Conservation (phyloP, 176 grass and related monocot genomes). For the Lolium multiflorum region DNA sequence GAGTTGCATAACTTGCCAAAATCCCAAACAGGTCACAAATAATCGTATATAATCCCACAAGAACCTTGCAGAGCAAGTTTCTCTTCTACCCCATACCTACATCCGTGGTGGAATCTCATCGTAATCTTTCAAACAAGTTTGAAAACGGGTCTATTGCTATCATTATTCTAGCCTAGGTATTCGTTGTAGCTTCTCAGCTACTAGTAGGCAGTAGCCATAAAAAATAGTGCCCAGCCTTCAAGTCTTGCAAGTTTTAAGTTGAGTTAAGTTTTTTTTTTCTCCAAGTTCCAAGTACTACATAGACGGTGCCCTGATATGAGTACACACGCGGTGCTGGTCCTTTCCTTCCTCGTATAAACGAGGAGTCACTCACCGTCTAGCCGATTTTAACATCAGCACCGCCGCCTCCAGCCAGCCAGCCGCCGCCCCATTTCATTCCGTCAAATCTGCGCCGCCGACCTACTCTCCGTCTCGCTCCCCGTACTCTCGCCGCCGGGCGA, state of each 20-base stretch:
- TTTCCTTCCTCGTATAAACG: slow-evolving; percentile 29
- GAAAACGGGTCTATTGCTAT: too few relatives aligned
- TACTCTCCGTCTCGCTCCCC: slow-evolving; percentile 28
- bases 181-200: neutral
- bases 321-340: slow-evolving; percentile 23
- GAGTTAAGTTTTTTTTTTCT: neutral
- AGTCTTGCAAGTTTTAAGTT: neutral
- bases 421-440: neutral
- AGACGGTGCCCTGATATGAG: too few relatives aligned
- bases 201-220: neutral
- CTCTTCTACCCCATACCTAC: too few relatives aligned
- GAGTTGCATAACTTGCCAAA: too few relatives aligned
- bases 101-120: too few relatives aligned
- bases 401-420: neutral
- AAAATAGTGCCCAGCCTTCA: neutral
- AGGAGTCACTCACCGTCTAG: slow-evolving; percentile 17
- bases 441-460: slow-evolving; percentile 35
- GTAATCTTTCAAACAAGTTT: neutral
- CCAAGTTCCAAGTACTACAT: neutral
- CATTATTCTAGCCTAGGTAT: too few relatives aligned
- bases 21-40: neutral
- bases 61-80: too few relatives aligned
- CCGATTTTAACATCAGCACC: slow-evolving; percentile 48
- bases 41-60: neutral
- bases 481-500: slow-evolving; percentile 39